Evolutionary conservation across 495 filamentous ascomycete species (phyloP).

Genomic region (Baudoinia panamericana): DNA sequence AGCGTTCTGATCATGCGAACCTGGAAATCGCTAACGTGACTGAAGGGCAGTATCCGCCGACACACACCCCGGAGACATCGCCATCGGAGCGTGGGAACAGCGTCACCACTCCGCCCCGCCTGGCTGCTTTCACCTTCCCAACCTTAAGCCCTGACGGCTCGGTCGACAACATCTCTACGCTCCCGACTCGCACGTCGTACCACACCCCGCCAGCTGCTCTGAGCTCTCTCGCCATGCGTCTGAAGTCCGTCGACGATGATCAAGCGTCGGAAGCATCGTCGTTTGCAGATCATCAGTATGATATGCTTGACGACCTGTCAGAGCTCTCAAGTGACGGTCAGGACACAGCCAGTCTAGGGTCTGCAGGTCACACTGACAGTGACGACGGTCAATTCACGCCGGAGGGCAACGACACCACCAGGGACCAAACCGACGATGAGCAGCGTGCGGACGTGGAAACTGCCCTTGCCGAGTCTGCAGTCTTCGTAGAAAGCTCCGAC

Average conservation of each 20-base stretch:
- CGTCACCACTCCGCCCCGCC: background rate
- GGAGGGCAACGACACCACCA: slow-evolving; percentile 4
- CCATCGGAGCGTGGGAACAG: background rate
- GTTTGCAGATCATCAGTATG: slow-evolving; percentile 13
- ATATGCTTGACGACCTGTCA: slow-evolving; percentile 20
- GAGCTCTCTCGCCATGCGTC: slow-evolving; percentile 4
- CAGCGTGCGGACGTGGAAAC: no score
- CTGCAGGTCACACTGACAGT: background rate
- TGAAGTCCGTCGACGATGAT: background rate
- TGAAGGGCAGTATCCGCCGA: no score
- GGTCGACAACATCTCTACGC: slow-evolving; percentile 4
- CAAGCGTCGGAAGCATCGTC: background rate
- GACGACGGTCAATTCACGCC: slow-evolving; percentile 5
- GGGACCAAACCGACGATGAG: no score
- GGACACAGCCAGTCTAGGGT: slow-evolving; percentile 14
- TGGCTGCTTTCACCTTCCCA: slow-evolving; percentile 14
- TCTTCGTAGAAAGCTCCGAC: no score
- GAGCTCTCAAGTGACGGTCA: slow-evolving; percentile 16
- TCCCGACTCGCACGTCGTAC: background rate
- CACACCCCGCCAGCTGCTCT: slow-evolving; percentile 16
- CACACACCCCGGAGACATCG: background rate
- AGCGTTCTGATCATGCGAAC: no score
- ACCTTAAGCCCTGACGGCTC: slow-evolving; percentile 14
- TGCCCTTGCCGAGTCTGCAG: no score
- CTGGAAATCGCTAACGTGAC: no score